A percentile compares a stretch with the other conserved stretches of the same genome.
Evolutionary conservation across 225 moss, liverwort and hornwort genomes (phyloP).

Genomic region (Bryoerythrophyllum caledonicum): DNA sequence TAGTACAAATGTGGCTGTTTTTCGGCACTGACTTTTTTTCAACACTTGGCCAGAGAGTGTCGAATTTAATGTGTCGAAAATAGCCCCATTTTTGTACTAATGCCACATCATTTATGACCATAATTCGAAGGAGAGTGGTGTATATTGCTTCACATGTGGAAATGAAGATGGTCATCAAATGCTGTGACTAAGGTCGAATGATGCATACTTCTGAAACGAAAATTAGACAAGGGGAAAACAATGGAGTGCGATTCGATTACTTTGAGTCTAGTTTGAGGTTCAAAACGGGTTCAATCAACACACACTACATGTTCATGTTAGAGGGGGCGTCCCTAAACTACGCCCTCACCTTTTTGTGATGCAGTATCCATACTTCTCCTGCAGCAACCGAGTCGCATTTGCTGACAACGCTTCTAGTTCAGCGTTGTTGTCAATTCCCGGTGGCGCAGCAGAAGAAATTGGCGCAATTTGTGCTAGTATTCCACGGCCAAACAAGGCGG

Average conservation of each 20-base stretch:
- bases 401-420: slow-evolving; percentile 33
- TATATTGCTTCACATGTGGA: neutral
- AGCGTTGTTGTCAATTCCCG: neutral
- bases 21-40: no score
- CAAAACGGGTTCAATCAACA: no score
- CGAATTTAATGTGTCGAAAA: no score
- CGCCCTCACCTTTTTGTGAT: slow-evolving; percentile 35
- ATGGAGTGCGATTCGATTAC: no score
- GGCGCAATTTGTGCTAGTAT: slow-evolving; percentile 13
- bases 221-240: no score
- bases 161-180: slow-evolving; percentile 3
- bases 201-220: neutral
- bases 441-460: neutral
- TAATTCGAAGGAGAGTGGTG: neutral
- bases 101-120: no score
- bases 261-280: no score
- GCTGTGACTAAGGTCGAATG: neutral
- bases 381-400: slow-evolving; percentile 40
- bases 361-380: slow-evolving; percentile 52
- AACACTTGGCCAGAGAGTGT: no score
- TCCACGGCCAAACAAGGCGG: slow-evolving; percentile 23
- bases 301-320: no score
- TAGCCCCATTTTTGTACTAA: no score
- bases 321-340: no score
- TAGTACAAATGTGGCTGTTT: no score